A percentile compares a stretch with the other conserved stretches of the same genome.
Evolutionary conservation across 2,329 filamentous ascomycete genomes (phyloP).

Genomic region (Sarocladium strictum): DNA sequence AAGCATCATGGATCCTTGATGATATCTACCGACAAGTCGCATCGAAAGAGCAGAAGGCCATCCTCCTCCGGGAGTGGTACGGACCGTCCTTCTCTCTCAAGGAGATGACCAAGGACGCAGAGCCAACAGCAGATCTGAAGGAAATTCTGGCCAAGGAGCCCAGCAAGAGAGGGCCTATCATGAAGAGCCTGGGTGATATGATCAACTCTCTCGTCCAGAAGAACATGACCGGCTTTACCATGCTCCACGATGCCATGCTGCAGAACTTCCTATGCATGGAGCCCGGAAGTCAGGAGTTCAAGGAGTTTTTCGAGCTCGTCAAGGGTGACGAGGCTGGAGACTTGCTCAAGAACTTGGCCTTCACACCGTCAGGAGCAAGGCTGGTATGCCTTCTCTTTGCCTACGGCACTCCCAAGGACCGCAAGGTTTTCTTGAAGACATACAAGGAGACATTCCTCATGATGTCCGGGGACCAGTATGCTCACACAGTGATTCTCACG

Average conservation of each 20-base stretch:
- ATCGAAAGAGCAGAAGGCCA: slow-evolving; percentile 77
- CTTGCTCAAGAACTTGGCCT: slow-evolving; percentile 89
- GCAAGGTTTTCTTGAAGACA: slow-evolving; percentile 78
- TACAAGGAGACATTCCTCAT: slow-evolving; percentile 86
- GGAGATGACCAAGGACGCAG: slow-evolving; percentile 48
- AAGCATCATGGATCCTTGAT: slow-evolving; percentile 96
- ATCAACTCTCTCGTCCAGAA: slow-evolving; percentile 94
- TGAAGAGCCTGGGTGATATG: slow-evolving; percentile 77
- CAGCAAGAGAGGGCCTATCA: slow-evolving; percentile 80
- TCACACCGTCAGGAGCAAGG: slow-evolving; percentile 82
- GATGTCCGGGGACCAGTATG: slow-evolving; percentile 75
- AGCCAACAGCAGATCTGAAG: slow-evolving; percentile 62
- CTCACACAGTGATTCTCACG: slow-evolving; percentile 74
- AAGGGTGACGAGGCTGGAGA: slow-evolving; percentile 90
- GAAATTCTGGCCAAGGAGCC: slow-evolving; percentile 70
- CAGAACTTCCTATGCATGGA: slow-evolving; percentile 86
- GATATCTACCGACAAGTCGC: slow-evolving; percentile 91
- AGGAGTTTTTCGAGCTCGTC: slow-evolving; percentile 81
- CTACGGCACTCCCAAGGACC: slow-evolving; percentile 83
- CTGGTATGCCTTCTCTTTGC: slow-evolving; percentile 78
- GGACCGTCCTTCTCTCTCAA: slow-evolving; percentile 87
- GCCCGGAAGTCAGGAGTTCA: slow-evolving; percentile 72
- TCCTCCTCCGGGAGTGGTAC: slow-evolving; percentile 90
- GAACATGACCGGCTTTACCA: slow-evolving; percentile 93
- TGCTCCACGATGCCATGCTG: slow-evolving; percentile 96